phyloP scores from a whole-genome alignment of 148 eudicot species.

The Vaccinium vitisidaea region DNA sequence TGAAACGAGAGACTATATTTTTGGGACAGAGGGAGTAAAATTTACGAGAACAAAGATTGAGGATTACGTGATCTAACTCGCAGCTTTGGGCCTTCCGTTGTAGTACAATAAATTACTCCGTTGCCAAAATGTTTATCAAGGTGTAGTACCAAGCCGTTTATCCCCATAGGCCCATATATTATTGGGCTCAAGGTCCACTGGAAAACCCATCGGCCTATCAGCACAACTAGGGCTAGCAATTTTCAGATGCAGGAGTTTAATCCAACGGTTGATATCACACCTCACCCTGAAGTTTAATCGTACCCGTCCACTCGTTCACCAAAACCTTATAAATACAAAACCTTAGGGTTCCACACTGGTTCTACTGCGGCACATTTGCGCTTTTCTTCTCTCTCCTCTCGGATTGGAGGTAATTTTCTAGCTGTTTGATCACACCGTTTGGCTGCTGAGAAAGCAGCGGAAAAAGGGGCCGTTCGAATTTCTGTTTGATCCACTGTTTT shows the following conservation, averaged over 20 bases:
- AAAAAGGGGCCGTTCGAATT: too few species aligned
- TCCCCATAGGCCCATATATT: too few species aligned
- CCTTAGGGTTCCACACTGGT: background rate
- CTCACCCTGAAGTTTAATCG: background rate
- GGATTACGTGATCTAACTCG: too few species aligned
- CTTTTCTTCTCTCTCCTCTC: background rate
- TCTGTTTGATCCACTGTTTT: background rate
- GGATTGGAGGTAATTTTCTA: constrained; percentile 15
- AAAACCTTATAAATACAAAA: background rate
- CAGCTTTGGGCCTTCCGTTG: too few species aligned
- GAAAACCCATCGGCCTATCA: too few species aligned
- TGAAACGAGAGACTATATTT: too few species aligned
- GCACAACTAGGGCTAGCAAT: background rate
- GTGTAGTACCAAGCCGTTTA: too few species aligned
- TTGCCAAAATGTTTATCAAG: too few species aligned
- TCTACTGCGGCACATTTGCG: background rate
- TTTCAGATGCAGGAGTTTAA: background rate
- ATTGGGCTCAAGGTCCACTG: too few species aligned
- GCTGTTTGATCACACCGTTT: background rate
- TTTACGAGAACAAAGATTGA: too few species aligned
- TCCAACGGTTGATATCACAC: background rate
- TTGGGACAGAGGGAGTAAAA: too few species aligned
- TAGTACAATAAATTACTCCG: too few species aligned
- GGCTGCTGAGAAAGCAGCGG: constrained; percentile 6
- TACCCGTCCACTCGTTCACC: background rate